Percentiles rank a stretch among this genome's conserved stretches.
Evolutionary conservation across 2,329 filamentous ascomycete species (phyloP).

Genomic region (Aspergillus alliaceus): DNA sequence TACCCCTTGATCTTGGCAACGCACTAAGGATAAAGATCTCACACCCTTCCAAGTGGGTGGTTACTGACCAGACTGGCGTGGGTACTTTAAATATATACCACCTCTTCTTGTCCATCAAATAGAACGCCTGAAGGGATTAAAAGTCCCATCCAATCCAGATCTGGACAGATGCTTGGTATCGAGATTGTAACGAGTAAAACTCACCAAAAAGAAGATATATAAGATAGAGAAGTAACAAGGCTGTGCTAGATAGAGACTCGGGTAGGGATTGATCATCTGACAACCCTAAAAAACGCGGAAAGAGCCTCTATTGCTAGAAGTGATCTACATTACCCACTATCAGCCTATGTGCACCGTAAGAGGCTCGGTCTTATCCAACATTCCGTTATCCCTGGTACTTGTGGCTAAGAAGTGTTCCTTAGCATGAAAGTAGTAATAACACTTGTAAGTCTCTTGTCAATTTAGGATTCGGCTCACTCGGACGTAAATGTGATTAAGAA

Average conservation of each 20-base stretch:
- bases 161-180: too few species aligned
- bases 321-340: neutral
- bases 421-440: neutral
- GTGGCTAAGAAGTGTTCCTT: neutral
- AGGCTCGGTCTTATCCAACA: neutral
- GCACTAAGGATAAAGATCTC: slow-evolving; percentile 29
- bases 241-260: neutral
- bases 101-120: too few species aligned
- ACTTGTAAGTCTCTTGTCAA: slow-evolving; percentile 7
- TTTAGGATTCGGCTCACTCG: slow-evolving; percentile 2
- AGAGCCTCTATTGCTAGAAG: neutral
- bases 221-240: too few species aligned
- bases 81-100: neutral
- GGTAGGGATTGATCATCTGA: neutral
- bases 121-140: too few species aligned
- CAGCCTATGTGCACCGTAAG: neutral
- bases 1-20: slow-evolving; percentile 26
- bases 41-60: slow-evolving; percentile 16
- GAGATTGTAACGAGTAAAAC: too few species aligned
- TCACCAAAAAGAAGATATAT: too few species aligned
- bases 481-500: neutral
- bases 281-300: neutral
- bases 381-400: neutral
- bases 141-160: too few species aligned
- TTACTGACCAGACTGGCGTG: neutral